Percentiles rank a stretch among this genome's conserved stretches.
Conservation (phyloP, 345 rosid genomes). For the Eucalyptus pauciflora region DNA sequence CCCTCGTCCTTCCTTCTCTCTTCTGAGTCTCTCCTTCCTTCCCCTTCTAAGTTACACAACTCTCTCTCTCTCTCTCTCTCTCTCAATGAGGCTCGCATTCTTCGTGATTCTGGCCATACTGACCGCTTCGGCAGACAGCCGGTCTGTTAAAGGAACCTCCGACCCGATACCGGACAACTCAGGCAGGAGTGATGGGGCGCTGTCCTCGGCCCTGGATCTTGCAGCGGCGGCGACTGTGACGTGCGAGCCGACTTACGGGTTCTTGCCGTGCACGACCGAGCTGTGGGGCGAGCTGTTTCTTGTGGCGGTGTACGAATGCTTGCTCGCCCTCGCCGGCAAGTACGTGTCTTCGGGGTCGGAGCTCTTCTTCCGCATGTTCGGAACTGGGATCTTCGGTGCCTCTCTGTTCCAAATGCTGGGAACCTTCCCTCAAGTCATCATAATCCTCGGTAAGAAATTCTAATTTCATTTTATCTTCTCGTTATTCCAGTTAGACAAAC, state of each 20-base stretch:
- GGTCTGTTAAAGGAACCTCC: neutral
- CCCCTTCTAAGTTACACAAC: neutral
- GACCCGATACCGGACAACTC: neutral
- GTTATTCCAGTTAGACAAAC: neutral
- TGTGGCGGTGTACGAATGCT: constrained; percentile 24
- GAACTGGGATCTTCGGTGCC: constrained; percentile 42
- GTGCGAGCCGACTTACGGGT: constrained; percentile 25
- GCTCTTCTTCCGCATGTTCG: constrained; percentile 37
- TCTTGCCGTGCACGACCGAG: constrained; percentile 36
- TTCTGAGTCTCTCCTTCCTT: neutral
- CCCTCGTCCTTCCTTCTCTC: neutral
- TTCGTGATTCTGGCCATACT: neutral
- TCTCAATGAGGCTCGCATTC: neutral
- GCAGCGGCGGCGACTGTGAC: neutral
- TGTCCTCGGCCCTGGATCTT: neutral
- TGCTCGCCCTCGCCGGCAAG: constrained; percentile 13
- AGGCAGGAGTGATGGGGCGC: neutral
- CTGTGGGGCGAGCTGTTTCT: constrained; percentile 43
- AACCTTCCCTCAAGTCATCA: constrained; percentile 15
- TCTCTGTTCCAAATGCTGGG: constrained; percentile 25
- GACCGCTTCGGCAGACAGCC: neutral
- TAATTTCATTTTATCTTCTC: neutral
- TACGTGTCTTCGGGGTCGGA: constrained; percentile 23
- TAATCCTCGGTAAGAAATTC: neutral
- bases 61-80: neutral